Percentiles rank a stretch among this genome's conserved stretches.
Evolutionary conservation across 495 filamentous ascomycete genomes (phyloP).

Genomic region (Pyronema domesticum): DNA sequence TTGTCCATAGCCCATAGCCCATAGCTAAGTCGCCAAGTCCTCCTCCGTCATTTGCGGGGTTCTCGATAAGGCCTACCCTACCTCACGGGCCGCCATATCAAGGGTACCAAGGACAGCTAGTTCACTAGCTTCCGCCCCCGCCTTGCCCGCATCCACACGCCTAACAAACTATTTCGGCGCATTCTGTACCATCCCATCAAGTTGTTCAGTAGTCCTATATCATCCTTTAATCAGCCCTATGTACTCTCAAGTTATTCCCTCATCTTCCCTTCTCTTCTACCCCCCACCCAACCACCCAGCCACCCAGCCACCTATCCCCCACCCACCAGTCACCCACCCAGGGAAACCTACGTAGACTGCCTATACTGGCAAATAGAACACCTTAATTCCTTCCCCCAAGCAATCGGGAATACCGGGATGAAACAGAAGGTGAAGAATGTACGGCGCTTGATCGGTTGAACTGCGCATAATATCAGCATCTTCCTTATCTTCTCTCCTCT

Average conservation of each 20-base stretch:
- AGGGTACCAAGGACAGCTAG: not conserved
- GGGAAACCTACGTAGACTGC: slow-evolving; percentile 12
- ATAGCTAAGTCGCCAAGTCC: too few relatives aligned
- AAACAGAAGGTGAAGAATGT: slow-evolving; percentile 24
- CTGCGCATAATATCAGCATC: slow-evolving; percentile 4
- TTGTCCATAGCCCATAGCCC: too few relatives aligned
- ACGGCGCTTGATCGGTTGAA: slow-evolving; percentile 13
- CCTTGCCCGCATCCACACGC: not conserved
- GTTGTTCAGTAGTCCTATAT: slow-evolving; percentile 11
- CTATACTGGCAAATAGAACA: slow-evolving; percentile 14
- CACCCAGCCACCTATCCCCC: not conserved
- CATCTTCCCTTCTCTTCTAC: too few relatives aligned
- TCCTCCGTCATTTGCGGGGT: too few relatives aligned
- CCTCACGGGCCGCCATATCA: not conserved
- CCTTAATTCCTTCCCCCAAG: slow-evolving; percentile 11
- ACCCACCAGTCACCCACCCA: not conserved
- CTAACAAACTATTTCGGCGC: not conserved
- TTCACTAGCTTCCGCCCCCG: not conserved
- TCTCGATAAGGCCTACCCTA: not conserved
- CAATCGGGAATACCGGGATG: slow-evolving; percentile 18
- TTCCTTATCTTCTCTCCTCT: not conserved
- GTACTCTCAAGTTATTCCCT: too few relatives aligned
- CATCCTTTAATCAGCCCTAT: not conserved
- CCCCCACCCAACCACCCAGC: not conserved
- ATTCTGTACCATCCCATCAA: slow-evolving; percentile 10